A percentile compares a stretch with the other conserved stretches of the same genome.
These are phyloP conservation scores for Cenchrus purpureus DNA, from an alignment of 176 grass and related monocot species.

Conservation along the genomic window DNA sequence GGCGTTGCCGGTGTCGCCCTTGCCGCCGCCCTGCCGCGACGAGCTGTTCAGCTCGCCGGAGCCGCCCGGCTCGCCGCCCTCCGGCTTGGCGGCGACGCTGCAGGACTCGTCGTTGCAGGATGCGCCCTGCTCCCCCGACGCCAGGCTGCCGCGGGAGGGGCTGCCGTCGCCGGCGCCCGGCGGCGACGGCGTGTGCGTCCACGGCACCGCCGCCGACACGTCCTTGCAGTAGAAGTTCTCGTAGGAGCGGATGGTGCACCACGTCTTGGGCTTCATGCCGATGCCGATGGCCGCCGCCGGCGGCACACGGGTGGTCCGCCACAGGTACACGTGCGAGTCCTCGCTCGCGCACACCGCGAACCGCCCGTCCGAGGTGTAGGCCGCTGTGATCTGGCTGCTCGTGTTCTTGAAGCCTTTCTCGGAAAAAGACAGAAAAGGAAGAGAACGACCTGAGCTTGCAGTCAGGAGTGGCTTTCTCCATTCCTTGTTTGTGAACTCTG, in stretches of 20 bases:
- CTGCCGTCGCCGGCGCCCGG: background rate
- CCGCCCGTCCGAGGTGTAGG: conserved; percentile 72
- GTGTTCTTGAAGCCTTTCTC: conserved; percentile 82
- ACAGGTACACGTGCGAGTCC: conserved; percentile 86
- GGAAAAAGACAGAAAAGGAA: background rate
- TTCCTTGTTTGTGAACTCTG: background rate
- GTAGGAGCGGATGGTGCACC: conserved; percentile 75
- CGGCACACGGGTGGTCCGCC: conserved; percentile 41
- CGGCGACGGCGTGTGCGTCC: conserved; percentile 27
- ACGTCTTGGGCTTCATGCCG: conserved; percentile 63
- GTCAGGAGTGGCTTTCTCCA: background rate
- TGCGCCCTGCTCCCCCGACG: conserved; percentile 1
- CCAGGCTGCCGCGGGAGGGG: background rate
- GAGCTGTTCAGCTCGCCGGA: background rate
- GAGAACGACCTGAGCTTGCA: too few relatives aligned
- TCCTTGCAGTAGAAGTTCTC: conserved; percentile 99
- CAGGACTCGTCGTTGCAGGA: conserved; percentile 54
- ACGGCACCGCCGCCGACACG: conserved; percentile 79
- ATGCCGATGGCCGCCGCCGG: conserved; percentile 39
- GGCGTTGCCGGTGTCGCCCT: conserved; percentile 48
- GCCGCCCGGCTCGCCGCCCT: conserved; percentile 24
- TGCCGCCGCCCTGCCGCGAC: conserved; percentile 9
- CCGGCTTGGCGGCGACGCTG: conserved; percentile 37
- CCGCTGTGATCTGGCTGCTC: conserved; percentile 92
- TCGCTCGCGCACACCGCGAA: conserved; percentile 84